A percentile compares a stretch with the other conserved stretches of the same genome.
Evolutionary conservation across 1,284 basidiomycete species (phyloP).

Genomic region (Pholiota adiposa): DNA sequence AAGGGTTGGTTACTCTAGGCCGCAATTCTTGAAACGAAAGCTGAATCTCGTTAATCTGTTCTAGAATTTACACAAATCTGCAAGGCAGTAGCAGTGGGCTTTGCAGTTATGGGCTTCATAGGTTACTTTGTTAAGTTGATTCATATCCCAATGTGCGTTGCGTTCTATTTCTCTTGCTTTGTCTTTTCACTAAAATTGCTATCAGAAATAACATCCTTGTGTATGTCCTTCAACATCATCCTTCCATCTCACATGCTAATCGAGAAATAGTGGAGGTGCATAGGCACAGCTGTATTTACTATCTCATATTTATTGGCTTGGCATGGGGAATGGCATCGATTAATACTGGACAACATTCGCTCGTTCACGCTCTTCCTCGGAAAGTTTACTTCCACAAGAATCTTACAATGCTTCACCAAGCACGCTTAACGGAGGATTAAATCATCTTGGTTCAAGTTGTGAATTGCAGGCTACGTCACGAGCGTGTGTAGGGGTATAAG

Average conservation of each 20-base stretch:
- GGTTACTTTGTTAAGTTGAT: constrained; percentile 96
- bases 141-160: constrained; percentile 91
- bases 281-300: constrained; percentile 34
- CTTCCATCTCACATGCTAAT: constrained; percentile 18
- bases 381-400: background rate
- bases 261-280: constrained; percentile 64
- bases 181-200: constrained; percentile 20
- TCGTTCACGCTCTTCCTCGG: background rate
- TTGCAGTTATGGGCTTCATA: constrained; percentile 98
- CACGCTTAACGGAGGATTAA: background rate
- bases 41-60: constrained; percentile 12
- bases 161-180: constrained; percentile 2
- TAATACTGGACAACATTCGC: background rate
- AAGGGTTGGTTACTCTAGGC: constrained; percentile 68
- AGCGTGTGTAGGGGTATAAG: constrained; percentile 5
- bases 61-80: constrained; percentile 94
- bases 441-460: background rate
- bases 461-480: constrained; percentile 5
- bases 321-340: constrained; percentile 9
- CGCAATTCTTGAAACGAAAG: background rate
- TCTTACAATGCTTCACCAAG: background rate
- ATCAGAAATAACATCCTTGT: constrained; percentile 92
- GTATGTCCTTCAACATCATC: constrained; percentile 56
- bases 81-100: constrained; percentile 92
- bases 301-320: constrained; percentile 18